Evolutionary conservation across 2,329 filamentous ascomycete genomes (phyloP).

Genomic region (Botrytis galanthina): DNA sequence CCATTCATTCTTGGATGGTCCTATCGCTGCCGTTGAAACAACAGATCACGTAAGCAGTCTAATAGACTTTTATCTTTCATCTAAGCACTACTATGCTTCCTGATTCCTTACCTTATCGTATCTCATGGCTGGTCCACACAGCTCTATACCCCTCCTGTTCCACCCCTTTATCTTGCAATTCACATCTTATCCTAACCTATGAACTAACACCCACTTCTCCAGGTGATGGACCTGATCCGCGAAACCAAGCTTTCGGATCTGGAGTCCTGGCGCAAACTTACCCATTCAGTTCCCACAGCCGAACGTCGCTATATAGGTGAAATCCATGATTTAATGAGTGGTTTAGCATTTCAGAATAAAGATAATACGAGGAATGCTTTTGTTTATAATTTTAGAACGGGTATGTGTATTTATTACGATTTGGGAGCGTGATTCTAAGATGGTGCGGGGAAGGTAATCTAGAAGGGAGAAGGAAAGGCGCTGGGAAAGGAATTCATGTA

Average conservation of each 20-base stretch:
- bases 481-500: not conserved
- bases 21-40: conserved; percentile 84
- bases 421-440: conserved; percentile 45
- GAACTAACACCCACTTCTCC: not conserved
- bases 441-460: not conserved
- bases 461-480: not conserved
- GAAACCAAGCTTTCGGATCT: conserved; percentile 73
- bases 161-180: too few relatives aligned
- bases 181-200: not conserved
- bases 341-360: conserved; percentile 60
- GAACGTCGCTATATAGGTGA: conserved; percentile 83
- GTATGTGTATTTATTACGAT: conserved; percentile 83
- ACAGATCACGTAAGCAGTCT: conserved; percentile 64
- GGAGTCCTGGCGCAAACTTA: conserved; percentile 79
- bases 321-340: conserved; percentile 70
- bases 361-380: conserved; percentile 69
- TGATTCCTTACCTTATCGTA: not conserved
- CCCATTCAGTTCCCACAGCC: conserved; percentile 71
- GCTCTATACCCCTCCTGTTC: not conserved
- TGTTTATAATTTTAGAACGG: conserved; percentile 88
- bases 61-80: not conserved
- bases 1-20: conserved; percentile 69
- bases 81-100: not conserved
- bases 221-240: conserved; percentile 65
- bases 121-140: not conserved